These are phyloP conservation scores for Akebia trifoliata DNA, from an alignment of 164 flowering plant genomes.

Conservation along the genomic window DNA sequence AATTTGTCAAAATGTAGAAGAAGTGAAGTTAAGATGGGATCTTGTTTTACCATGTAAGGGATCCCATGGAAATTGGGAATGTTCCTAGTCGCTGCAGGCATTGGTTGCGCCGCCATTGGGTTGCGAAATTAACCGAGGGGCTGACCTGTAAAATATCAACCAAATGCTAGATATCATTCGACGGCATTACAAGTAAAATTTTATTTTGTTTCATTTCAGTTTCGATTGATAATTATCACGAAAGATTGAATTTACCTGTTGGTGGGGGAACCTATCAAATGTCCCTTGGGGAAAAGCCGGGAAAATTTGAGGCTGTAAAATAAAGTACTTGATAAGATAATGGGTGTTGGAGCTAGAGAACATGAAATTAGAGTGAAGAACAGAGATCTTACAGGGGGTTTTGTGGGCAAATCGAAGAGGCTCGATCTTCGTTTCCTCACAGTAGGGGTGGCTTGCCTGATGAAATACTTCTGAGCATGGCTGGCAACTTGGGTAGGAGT, in stretches of 20 bases:
- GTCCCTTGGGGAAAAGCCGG: conserved; percentile 8
- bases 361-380: background rate
- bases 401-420: conserved; percentile 23
- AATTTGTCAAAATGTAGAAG: background rate
- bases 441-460: no score
- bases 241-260: no score
- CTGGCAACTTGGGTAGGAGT: no score
- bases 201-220: background rate
- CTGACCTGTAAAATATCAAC: conserved; percentile 5
- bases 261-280: no score
- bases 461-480: no score
- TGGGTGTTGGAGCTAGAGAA: background rate
- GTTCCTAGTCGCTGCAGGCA: background rate
- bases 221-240: background rate
- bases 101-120: background rate
- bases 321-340: background rate
- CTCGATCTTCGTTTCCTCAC: conserved; percentile 33
- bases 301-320: background rate
- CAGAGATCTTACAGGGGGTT: conserved; percentile 7
- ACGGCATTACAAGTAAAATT: background rate
- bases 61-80: conserved; percentile 1
- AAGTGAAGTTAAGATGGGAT: background rate
- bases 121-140: background rate
- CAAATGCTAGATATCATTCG: no score
- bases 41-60: conserved; percentile 4